phyloP scores from a whole-genome alignment of 768 basidiomycete species.

The Lactifluus volemus region DNA sequence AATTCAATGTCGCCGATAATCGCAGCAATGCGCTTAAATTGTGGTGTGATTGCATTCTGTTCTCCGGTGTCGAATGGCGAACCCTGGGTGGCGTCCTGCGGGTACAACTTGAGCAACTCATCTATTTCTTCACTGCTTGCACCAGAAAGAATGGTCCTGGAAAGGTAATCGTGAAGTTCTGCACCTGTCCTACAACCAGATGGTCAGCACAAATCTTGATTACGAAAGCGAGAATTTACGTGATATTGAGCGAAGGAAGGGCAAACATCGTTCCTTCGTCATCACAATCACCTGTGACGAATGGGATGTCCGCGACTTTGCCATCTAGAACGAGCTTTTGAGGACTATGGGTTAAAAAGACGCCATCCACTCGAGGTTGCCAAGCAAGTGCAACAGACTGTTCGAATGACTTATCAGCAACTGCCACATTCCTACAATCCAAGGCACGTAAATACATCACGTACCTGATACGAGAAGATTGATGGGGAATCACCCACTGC shows the following conservation, averaged over 20 bases:
- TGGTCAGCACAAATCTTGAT: too few relatives aligned
- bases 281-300: conserved; percentile 23
- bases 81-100: too few relatives aligned
- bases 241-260: conserved; percentile 21
- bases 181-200: too few relatives aligned
- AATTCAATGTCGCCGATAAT: too few relatives aligned
- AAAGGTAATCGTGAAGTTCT: too few relatives aligned
- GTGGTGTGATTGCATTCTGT: too few relatives aligned
- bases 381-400: conserved; percentile 28
- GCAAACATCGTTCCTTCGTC: conserved; percentile 25
- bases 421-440: not conserved
- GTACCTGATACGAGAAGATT: conserved; percentile 26
- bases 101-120: too few relatives aligned
- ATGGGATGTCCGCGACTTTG: not conserved
- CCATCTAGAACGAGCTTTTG: conserved; percentile 28
- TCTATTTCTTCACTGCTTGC: too few relatives aligned
- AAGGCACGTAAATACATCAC: not conserved
- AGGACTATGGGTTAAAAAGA: conserved; percentile 5
- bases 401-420: not conserved
- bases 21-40: too few relatives aligned
- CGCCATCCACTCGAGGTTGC: conserved; percentile 33
- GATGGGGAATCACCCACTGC: conserved; percentile 28
- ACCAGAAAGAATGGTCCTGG: too few relatives aligned
- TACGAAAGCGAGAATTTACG: conserved; percentile 11
- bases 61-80: too few relatives aligned